Evolutionary conservation across 1,139 yeast species (phyloP), one percentile per base, ranked within the genome.

Genomic region (Yamadazyma siamensis): DNA sequence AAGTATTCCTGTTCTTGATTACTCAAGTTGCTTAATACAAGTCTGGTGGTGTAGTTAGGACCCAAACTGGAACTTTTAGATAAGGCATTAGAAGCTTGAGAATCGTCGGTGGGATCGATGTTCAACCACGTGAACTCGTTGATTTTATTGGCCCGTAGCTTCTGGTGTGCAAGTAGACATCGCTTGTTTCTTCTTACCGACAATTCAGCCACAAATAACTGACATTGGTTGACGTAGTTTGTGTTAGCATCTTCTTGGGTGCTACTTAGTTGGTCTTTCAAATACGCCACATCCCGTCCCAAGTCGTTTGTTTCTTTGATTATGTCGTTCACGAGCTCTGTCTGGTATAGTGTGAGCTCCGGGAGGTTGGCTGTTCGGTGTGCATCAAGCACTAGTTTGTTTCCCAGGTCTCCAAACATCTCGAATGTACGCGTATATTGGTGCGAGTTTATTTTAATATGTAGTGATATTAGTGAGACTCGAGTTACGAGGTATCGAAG

Each of bases 341-440:
- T 76, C 41, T 83, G 88, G 53, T 80, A 88, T 7, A 76, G 56
- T 0, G 97, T 91, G 1, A 91, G 52, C 14, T 70, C 72, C 6
- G 81, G 80, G 25, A 91, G 62, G 26, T 75, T 74, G 36, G 71
- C 68, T 0, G 94, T 68, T 43, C 98, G 65, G 43, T 88, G 83
- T 10, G 97, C 94, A 40, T 91, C 97, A 24, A 80, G 66, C 3
- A 86, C 71, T 16, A 91, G 74, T 52, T 91, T 91, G 38, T 79
- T 75, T 2, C 94, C 96, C 3, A 75, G 51, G 46, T 89, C 97
- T 20, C 97, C 97, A 49, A 86, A 85, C 98, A 91, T 91, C n/a
- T n/a, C n/a, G n/a, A n/a, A n/a, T n/a, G 16, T 26, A 13, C 24
- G 24, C 24, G 14, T 18, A 18, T 8, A 18, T 10, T 18, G 10